Evolutionary conservation across 495 filamentous ascomycete species (phyloP), one percentile per base, ranked within the genome.

Genomic region (Talaromyces thailandensis): DNA sequence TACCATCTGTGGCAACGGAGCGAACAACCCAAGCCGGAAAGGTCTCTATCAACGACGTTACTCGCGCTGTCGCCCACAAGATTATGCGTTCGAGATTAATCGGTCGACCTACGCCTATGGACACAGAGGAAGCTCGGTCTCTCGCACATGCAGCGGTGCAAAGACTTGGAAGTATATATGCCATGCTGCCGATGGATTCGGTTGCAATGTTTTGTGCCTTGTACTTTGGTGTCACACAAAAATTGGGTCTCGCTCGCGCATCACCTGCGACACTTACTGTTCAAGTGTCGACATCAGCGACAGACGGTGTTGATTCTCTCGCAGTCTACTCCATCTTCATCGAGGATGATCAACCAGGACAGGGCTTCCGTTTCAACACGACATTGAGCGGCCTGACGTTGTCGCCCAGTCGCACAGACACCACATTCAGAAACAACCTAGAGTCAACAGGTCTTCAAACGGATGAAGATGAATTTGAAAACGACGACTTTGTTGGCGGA

Each of bases 181-280:
- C 70, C 1, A 69, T 70, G 11, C 45, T 74, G 0, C 68, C 72
- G n/a, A 51, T 62, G 26, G 66, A 61, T 1, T 58, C 64, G 3
- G 64, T 69, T 9, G 64, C 68, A 6, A 62, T 69, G 6, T 62
- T 73, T 25, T 56, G 73, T 18, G 74, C 73, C 21, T 68, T 76
- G 1, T 71, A 77, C 48, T 71, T 80, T 16, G 76, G 77, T 14
- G 62, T 79, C 5, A 72, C 73, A 7, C 74, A 73, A 18, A 67
- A 73, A 52, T 74, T 78, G 29, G 77, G 75, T 0, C 65, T 73
- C 31, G 28, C 69, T 8, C 65, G 69, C 1, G 59, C 67, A 3
- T 66, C 64, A 3, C 68, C 68, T 23, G 68, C 62, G 11, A 56
- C 65, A 1, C 64, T 76, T 35, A 43, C 64, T 8, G 64, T 77